These are phyloP conservation scores for Linnemannia exigua DNA, from an alignment of 192 early-diverging fungal genomes.

Conservation along the genomic window DNA sequence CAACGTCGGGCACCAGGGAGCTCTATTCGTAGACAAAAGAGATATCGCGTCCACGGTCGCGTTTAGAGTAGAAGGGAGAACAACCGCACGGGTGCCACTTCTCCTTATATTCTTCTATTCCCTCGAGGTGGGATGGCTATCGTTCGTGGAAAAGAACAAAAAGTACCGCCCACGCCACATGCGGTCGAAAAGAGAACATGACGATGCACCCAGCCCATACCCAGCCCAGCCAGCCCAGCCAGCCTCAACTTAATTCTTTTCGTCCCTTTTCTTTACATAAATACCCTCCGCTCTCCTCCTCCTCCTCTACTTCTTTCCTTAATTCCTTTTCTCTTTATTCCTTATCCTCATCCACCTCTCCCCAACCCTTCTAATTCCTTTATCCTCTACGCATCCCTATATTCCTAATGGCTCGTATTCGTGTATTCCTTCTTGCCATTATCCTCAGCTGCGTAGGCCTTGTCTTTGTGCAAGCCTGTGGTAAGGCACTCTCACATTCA, in stretches of 20 bases:
- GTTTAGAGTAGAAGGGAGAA: no score
- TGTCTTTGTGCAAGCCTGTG: conserved; percentile 33
- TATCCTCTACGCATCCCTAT: background rate
- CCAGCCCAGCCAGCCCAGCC: conserved; percentile 1
- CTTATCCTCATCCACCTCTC: no score
- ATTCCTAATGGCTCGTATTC: conserved; percentile 24
- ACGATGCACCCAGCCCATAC: background rate
- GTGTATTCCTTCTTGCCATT: conserved; percentile 13
- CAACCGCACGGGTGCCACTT: no score
- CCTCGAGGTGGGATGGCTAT: no score
- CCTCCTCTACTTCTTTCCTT: no score
- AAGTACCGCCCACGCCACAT: no score
- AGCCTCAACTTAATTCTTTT: conserved; percentile 3
- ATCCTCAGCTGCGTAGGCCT: conserved; percentile 12
- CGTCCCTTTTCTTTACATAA: background rate
- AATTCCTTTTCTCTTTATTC: no score
- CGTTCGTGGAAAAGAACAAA: no score
- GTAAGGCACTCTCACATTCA: conserved; percentile 16
- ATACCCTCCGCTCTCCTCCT: background rate
- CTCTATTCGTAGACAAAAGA: background rate
- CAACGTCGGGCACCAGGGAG: background rate
- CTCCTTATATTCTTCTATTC: no score
- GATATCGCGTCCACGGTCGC: no score
- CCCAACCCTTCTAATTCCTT: background rate
- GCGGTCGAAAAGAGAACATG: no score